Conservation (phyloP, 441 rosid genomes). For the Metrosideros polymorpha region DNA sequence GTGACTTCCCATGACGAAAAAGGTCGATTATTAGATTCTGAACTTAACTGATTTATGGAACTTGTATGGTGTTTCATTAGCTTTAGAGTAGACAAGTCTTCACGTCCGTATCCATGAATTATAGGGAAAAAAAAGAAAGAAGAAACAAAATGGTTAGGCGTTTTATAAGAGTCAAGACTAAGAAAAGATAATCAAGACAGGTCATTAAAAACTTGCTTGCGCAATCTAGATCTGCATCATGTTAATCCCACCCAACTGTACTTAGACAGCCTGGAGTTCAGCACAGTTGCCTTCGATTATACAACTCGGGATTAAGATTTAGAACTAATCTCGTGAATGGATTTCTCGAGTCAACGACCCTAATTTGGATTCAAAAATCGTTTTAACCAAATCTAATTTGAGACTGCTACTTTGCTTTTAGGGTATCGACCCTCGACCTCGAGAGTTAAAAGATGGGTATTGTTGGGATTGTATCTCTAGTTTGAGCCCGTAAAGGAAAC, state of each 20-base stretch:
- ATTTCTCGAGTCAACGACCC: neutral
- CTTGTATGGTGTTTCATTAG: neutral
- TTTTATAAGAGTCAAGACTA: neutral
- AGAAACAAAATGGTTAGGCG: neutral
- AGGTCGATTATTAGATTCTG: neutral
- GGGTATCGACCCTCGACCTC: neutral
- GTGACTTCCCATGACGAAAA: neutral
- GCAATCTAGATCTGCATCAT: neutral
- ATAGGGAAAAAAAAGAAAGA: neutral
- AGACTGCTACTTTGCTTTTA: neutral
- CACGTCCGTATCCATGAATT: neutral
- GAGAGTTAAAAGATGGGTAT: neutral
- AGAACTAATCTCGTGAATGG: neutral
- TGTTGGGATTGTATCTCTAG: too few relatives aligned
- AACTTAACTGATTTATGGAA: neutral
- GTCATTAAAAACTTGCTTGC: neutral
- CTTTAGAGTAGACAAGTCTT: neutral
- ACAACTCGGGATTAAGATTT: neutral
- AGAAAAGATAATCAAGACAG: neutral
- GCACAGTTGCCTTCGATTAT: neutral
- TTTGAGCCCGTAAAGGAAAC: too few relatives aligned
- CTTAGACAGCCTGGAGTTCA: neutral
- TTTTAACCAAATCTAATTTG: neutral
- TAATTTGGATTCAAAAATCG: neutral
- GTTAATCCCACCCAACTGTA: neutral